Conservation (phyloP, 1,284 basidiomycete species). For the Stygiomarasmius scandens region DNA sequence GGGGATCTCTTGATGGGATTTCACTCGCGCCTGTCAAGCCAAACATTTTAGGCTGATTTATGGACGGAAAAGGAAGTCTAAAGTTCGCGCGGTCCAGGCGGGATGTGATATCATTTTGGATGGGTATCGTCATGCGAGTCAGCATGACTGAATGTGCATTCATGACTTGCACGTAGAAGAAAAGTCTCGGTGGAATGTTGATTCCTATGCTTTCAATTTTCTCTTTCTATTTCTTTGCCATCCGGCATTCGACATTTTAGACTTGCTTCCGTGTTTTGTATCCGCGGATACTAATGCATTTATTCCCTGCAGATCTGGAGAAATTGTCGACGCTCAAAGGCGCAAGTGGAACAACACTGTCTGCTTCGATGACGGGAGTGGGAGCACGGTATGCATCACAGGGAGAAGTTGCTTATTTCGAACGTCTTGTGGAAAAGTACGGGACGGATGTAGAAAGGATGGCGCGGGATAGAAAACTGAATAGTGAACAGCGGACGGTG, state of each 20-base stretch:
- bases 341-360: conserved; percentile 30
- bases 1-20: background rate
- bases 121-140: conserved; percentile 5
- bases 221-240: conserved; percentile 9
- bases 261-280: background rate
- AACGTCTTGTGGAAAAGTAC: conserved; percentile 70
- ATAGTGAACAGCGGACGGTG: conserved; percentile 84
- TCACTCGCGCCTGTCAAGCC: background rate
- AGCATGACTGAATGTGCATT: background rate
- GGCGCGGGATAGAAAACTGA: conserved; percentile 80
- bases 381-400: conserved; percentile 68
- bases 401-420: conserved; percentile 74
- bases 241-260: background rate
- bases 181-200: conserved; percentile 2
- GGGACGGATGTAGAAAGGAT: conserved; percentile 77
- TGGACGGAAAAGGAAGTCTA: background rate
- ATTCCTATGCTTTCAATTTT: conserved; percentile 8
- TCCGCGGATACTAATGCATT: background rate
- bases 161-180: background rate
- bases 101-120: background rate
- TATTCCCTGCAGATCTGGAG: conserved; percentile 30
- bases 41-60: background rate
- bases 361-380: conserved; percentile 42
- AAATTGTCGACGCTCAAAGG: conserved; percentile 31
- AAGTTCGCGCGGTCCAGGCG: conserved; percentile 15